Percentiles rank a stretch among this genome's conserved stretches.
Evolutionary conservation across 2,329 filamentous ascomycete genomes (phyloP).

Genomic region (Aspergillus pseudoviridinutans): DNA sequence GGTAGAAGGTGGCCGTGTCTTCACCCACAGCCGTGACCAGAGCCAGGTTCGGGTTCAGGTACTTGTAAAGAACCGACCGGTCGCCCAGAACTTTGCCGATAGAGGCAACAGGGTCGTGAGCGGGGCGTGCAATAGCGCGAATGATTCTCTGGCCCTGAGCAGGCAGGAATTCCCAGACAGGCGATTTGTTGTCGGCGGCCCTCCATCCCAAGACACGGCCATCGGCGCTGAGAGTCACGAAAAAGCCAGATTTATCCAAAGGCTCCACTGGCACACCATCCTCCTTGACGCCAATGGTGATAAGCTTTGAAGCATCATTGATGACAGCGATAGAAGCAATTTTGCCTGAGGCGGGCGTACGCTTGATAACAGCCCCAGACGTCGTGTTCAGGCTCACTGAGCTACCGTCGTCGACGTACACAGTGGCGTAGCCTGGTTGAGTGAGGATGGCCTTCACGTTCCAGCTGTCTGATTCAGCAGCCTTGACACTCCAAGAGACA

Average conservation of each 20-base stretch:
- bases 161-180: constrained; percentile 70
- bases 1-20: constrained; percentile 64
- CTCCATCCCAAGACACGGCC: constrained; percentile 44
- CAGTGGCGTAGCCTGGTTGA: constrained; percentile 56
- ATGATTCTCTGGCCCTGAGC: constrained; percentile 64
- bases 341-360: constrained; percentile 20
- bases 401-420: constrained; percentile 60
- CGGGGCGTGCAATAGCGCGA: constrained; percentile 62
- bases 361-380: constrained; percentile 40
- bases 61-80: constrained; percentile 94
- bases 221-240: constrained; percentile 41
- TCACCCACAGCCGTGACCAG: constrained; percentile 68
- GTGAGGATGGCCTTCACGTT: constrained; percentile 65
- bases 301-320: constrained; percentile 18
- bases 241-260: constrained; percentile 29
- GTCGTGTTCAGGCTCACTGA: constrained; percentile 50
- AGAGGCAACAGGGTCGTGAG: constrained; percentile 84
- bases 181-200: constrained; percentile 35
- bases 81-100: constrained; percentile 92
- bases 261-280: constrained; percentile 33
- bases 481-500: constrained; percentile 70
- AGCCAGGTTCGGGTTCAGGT: constrained; percentile 81
- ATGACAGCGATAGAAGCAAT: constrained; percentile 32
- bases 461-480: constrained; percentile 59
- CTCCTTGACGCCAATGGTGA: constrained; percentile 30